Evolutionary conservation across 805 yeast genomes (phyloP).

Genomic region (Ogataea paraovalis): DNA sequence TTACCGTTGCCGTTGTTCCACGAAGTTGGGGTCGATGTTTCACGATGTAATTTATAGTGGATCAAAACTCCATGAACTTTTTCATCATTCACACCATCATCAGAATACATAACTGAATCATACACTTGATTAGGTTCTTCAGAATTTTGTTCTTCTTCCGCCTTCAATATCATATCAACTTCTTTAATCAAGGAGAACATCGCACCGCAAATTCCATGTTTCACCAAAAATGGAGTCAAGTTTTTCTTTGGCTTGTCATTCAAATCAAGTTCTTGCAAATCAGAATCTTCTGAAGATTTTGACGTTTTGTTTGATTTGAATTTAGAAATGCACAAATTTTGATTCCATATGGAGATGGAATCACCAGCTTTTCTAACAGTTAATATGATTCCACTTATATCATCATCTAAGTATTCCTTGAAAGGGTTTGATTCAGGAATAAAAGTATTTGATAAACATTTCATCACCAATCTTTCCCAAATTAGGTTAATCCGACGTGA

Average conservation of each 20-base stretch:
- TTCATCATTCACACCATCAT: conserved; percentile 35
- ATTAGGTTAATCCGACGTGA: conserved; percentile 34
- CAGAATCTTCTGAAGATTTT: conserved; percentile 14
- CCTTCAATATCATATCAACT: conserved; percentile 39
- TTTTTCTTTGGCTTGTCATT: conserved; percentile 12
- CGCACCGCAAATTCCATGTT: conserved; percentile 43
- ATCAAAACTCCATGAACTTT: conserved; percentile 43
- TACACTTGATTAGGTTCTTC: background rate
- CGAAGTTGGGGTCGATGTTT: conserved; percentile 9
- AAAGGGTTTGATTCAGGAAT: conserved; percentile 38
- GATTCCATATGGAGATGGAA: conserved; percentile 60
- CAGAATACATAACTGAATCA: conserved; percentile 20
- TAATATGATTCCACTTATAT: conserved; percentile 57
- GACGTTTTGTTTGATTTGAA: conserved; percentile 3
- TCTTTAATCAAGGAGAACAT: conserved; percentile 44
- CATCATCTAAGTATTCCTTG: conserved; percentile 39
- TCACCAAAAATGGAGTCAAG: conserved; percentile 40
- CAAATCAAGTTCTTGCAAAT: conserved; percentile 3
- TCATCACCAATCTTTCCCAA: conserved; percentile 55
- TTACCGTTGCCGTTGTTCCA: background rate
- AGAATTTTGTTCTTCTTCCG: conserved; percentile 29
- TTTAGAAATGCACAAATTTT: conserved; percentile 37
- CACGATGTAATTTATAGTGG: conserved; percentile 46
- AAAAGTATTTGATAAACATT: conserved; percentile 47
- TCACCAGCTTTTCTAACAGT: conserved; percentile 58